Percentiles rank a stretch among this genome's conserved stretches.
These are phyloP conservation scores for Cyclotella atomus DNA, from an alignment of 108 stramenopile genomes.

Conservation along the genomic window DNA sequence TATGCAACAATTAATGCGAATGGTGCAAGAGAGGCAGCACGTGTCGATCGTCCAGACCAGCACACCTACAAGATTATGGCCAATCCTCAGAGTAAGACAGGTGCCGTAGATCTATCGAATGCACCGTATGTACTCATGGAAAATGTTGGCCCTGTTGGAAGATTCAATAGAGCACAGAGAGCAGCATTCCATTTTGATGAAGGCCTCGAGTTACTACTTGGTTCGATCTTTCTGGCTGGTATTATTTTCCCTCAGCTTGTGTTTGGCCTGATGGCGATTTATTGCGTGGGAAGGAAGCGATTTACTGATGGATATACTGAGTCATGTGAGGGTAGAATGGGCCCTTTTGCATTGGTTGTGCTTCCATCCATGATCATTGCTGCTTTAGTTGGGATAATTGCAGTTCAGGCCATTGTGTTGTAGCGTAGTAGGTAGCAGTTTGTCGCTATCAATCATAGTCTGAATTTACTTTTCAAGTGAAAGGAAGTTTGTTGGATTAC, in stretches of 20 bases:
- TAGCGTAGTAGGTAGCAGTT: too few relatives aligned
- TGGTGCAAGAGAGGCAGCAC: background rate
- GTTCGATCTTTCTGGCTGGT: background rate
- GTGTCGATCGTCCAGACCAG: background rate
- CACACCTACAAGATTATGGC: slow-evolving; percentile 1
- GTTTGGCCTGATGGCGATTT: too few relatives aligned
- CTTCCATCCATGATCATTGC: too few relatives aligned
- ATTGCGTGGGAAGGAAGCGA: too few relatives aligned
- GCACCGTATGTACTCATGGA: slow-evolving; percentile 2
- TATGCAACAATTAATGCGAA: slow-evolving; percentile 1
- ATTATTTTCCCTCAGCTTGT: background rate
- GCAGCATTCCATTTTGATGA: slow-evolving; percentile 3
- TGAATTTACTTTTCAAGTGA: too few relatives aligned
- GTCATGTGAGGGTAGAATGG: too few relatives aligned
- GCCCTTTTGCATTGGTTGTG: too few relatives aligned
- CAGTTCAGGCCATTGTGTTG: too few relatives aligned
- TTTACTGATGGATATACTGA: too few relatives aligned
- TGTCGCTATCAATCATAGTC: too few relatives aligned
- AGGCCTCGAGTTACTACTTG: slow-evolving; percentile 4
- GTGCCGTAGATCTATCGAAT: background rate
- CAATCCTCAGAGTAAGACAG: background rate
- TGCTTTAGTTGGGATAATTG: too few relatives aligned
- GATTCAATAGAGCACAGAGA: slow-evolving; percentile 3
- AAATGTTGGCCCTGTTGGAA: background rate
- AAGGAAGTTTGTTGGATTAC: too few relatives aligned